Base-by-base conservation (phyloP, 2,329 filamentous ascomycete species). In the Grosmannia clavigera region DNA sequence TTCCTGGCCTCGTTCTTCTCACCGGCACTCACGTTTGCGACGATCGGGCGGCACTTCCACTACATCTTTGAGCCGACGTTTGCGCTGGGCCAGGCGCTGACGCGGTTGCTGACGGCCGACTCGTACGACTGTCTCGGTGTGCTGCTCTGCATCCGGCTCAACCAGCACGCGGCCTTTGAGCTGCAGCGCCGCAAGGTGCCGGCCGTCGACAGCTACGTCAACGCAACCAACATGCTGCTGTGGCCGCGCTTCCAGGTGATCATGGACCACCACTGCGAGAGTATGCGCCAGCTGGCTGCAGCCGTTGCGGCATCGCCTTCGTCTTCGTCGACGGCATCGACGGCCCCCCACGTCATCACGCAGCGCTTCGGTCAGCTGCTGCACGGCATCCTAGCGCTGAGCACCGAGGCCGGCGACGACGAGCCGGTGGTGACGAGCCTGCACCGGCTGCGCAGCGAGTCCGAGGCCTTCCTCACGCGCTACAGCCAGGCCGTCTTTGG, bases 191-290 rank as follows among this genome's bases (percentile, higher is more conserved):
- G 92, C 59, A 92, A 95, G 69, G 84, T 97, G 1, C 94, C 94
- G 0, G 86, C 90, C 5, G 85, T 90, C 2, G 94, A 99, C 69
- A 81, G 84, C 48, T 99, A 99, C 70, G 86, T 96, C 70, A 99
- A 99, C 70, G 92, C 85, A 54, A 95, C 90, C 5, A 92, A 88
- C 68, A 99, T 99, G 90, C 82, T 94, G 3, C 82, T 99, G 6
- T 99, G 94, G 94, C 94, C 94, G 9, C 86, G 92, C 31, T 88
- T 99, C 67, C 95, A 99, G 72, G 83, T 90, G 60, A 85, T 96
- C 66, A 95, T 99, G 84, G 92, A 96, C 70, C 81, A 86, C 60
- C 94, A 99, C 70, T 91, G 88, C 74, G 91, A 96, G 59, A 95
- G 90, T 0, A 80, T 99, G 43, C 87, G 87, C 58, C 80, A 31